Conservation (phyloP, 192 early-diverging fungal species). For the Rhizophagus clarus region DNA sequence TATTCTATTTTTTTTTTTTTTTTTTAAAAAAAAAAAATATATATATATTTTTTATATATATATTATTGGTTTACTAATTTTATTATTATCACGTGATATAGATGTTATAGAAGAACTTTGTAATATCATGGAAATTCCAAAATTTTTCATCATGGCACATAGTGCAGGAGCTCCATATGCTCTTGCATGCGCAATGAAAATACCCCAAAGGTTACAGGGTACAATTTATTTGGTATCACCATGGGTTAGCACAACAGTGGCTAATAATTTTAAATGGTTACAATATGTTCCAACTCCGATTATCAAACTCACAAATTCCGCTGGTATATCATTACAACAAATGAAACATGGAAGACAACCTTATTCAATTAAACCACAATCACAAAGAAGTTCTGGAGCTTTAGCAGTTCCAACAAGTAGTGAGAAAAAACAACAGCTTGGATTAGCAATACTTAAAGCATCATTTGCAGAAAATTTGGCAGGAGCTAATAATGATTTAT, state of each 20-base stretch:
- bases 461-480: slow-evolving; percentile 43
- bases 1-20: background rate
- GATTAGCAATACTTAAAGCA: slow-evolving; percentile 44
- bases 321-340: slow-evolving; percentile 33
- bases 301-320: slow-evolving; percentile 39
- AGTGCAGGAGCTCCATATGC: slow-evolving; percentile 47
- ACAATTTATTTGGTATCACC: slow-evolving; percentile 48
- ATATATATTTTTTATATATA: no score
- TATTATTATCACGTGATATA: slow-evolving; percentile 36
- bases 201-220: slow-evolving; percentile 41
- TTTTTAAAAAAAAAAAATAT: background rate
- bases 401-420: slow-evolving; percentile 34
- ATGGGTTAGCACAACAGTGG: slow-evolving; percentile 44
- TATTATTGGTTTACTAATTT: background rate
- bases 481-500: slow-evolving; percentile 46
- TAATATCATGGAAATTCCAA: slow-evolving; percentile 45
- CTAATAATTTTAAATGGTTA: slow-evolving; percentile 50
- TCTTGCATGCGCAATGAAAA: slow-evolving; percentile 43
- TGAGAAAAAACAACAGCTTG: slow-evolving; percentile 42
- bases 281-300: slow-evolving; percentile 43
- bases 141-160: slow-evolving; percentile 49
- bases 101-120: slow-evolving; percentile 48
- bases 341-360: slow-evolving; percentile 18
- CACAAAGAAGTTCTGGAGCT: slow-evolving; percentile 39
- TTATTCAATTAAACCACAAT: slow-evolving; percentile 42